These are phyloP conservation scores for Annulohypoxylon maeteangense DNA, from an alignment of 495 filamentous ascomycete species.

Conservation along the genomic window DNA sequence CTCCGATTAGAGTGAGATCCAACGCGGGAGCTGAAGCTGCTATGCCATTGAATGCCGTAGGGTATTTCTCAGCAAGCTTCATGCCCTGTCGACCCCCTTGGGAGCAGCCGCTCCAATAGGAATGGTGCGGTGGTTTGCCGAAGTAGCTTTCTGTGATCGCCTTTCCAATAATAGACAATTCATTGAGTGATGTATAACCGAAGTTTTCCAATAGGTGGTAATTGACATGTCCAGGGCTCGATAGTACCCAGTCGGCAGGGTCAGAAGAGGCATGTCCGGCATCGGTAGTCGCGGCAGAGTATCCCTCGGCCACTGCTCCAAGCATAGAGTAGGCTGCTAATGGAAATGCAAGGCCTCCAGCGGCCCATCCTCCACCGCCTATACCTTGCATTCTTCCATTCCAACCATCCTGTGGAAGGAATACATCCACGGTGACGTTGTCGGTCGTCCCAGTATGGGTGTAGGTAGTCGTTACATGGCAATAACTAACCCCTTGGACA, in stretches of 20 bases:
- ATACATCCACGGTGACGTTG: slow-evolving; percentile 49
- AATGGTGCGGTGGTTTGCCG: slow-evolving; percentile 47
- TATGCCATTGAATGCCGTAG: slow-evolving; percentile 55
- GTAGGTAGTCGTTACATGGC: slow-evolving; percentile 56
- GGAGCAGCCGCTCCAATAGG: slow-evolving; percentile 59
- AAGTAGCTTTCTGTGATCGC: slow-evolving; percentile 48
- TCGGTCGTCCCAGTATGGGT: slow-evolving; percentile 56
- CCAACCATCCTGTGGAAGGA: slow-evolving; percentile 54
- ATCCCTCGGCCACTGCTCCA: slow-evolving; percentile 51
- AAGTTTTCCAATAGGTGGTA: slow-evolving; percentile 52
- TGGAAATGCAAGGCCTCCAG: slow-evolving; percentile 35
- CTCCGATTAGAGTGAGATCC: slow-evolving; percentile 39
- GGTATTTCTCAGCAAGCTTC: slow-evolving; percentile 57
- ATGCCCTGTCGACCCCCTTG: slow-evolving; percentile 57
- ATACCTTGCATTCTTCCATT: slow-evolving; percentile 57
- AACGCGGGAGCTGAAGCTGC: slow-evolving; percentile 52
- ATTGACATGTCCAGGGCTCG: slow-evolving; percentile 52
- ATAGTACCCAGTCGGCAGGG: slow-evolving; percentile 52
- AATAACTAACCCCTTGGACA: slow-evolving; percentile 49
- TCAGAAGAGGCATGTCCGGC: slow-evolving; percentile 49
- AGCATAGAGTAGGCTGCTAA: slow-evolving; percentile 42
- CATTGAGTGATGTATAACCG: slow-evolving; percentile 45
- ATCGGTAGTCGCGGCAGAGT: slow-evolving; percentile 53
- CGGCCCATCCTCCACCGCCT: slow-evolving; percentile 59
- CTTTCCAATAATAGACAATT: slow-evolving; percentile 50